These are phyloP conservation scores for Trichoderma asperelloides DNA, from an alignment of 495 filamentous ascomycete species.

Conservation along the genomic window DNA sequence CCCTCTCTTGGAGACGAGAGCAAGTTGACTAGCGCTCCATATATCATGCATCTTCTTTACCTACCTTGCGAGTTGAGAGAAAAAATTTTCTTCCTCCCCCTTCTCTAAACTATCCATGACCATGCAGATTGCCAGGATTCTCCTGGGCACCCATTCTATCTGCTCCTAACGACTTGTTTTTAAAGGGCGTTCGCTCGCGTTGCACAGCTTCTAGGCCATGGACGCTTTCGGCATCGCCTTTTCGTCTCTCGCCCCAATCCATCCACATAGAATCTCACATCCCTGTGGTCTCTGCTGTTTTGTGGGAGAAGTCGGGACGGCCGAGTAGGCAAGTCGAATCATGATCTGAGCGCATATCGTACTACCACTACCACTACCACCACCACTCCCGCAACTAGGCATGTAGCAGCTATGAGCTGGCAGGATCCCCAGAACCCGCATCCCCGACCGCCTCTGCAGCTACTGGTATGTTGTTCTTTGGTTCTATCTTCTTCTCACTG, in stretches of 20 bases:
- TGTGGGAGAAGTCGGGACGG: neutral
- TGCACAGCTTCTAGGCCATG: neutral
- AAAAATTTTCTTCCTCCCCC: neutral
- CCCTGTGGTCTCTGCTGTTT: neutral
- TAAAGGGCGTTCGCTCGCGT: neutral
- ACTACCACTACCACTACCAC: neutral
- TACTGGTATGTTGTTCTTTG: too few relatives aligned
- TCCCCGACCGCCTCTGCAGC: too few relatives aligned
- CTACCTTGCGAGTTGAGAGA: neutral
- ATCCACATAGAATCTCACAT: neutral
- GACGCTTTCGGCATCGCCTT: slow-evolving; percentile 2
- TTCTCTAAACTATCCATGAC: neutral
- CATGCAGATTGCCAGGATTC: neutral
- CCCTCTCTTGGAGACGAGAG: too few relatives aligned
- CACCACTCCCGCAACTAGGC: too few relatives aligned
- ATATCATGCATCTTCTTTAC: neutral
- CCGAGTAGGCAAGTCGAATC: neutral
- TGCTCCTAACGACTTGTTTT: neutral
- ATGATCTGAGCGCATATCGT: neutral
- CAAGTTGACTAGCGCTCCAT: too few relatives aligned
- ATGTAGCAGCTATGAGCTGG: too few relatives aligned
- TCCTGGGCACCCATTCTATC: neutral
- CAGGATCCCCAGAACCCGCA: too few relatives aligned
- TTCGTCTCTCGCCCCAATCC: neutral
- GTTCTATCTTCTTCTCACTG: too few relatives aligned